Percentiles rank a stretch among this genome's conserved stretches.
These are phyloP conservation scores for Piedraia hortae DNA, from an alignment of 2,329 filamentous ascomycete genomes.

Conservation along the genomic window DNA sequence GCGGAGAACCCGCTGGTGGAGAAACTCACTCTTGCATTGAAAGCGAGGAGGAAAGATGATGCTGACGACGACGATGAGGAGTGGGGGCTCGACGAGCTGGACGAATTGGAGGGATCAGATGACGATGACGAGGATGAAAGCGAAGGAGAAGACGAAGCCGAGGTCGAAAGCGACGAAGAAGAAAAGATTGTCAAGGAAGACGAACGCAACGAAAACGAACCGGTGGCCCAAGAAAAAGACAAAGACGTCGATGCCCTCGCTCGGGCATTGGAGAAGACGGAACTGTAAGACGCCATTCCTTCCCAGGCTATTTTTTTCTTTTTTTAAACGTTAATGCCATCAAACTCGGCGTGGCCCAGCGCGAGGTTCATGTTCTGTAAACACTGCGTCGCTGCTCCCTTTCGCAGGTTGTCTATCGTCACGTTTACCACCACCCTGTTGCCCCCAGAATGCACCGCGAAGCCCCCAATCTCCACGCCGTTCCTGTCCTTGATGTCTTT, in stretches of 20 bases:
- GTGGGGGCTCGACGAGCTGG: constrained; percentile 65
- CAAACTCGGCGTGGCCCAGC: constrained; percentile 68
- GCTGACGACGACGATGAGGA: constrained; percentile 46
- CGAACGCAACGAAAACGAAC: constrained; percentile 44
- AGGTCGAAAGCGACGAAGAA: constrained; percentile 30
- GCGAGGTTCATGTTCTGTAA: constrained; percentile 87
- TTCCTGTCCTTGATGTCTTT: constrained; percentile 67
- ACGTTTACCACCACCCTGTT: constrained; percentile 85
- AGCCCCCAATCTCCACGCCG: constrained; percentile 78
- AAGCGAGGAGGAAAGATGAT: constrained; percentile 22
- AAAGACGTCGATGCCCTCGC: constrained; percentile 61
- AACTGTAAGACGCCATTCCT: too few relatives aligned
- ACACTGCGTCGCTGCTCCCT: constrained; percentile 82
- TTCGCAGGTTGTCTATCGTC: constrained; percentile 79
- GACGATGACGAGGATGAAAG: constrained; percentile 33
- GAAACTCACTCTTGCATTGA: constrained; percentile 36
- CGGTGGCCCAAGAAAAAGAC: constrained; percentile 41
- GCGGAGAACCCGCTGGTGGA: constrained; percentile 56
- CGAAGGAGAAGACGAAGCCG: constrained; percentile 41
- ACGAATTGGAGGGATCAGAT: constrained; percentile 53
- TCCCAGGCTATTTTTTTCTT: background rate
- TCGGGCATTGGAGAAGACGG: constrained; percentile 44
- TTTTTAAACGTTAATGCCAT: constrained; percentile 44
- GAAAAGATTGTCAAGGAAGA: constrained; percentile 44
- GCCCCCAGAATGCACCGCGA: constrained; percentile 70